These are phyloP conservation scores for Candida nonsorbophila DNA, from an alignment of 805 yeast species.

Conservation along the genomic window DNA sequence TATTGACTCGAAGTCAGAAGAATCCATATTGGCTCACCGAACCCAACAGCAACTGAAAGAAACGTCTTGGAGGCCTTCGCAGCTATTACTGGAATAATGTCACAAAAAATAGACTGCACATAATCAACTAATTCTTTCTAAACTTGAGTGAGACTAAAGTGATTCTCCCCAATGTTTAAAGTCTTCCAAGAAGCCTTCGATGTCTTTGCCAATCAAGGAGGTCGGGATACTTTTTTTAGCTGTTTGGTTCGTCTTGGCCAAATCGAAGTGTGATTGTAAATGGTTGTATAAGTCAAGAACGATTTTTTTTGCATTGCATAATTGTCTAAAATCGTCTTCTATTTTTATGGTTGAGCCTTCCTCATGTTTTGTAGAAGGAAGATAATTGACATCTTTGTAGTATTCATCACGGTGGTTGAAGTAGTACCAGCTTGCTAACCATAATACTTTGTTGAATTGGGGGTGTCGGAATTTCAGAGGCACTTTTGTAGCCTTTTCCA, in stretches of 20 bases:
- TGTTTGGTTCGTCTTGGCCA: slow-evolving; percentile 23
- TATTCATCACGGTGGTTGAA: slow-evolving; percentile 19
- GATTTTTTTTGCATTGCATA: slow-evolving; percentile 1
- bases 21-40: too few relatives aligned
- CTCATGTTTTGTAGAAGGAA: background rate
- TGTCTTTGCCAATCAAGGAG: slow-evolving; percentile 22
- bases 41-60: too few relatives aligned
- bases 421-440: slow-evolving; percentile 56
- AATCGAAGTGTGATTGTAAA: slow-evolving; percentile 23
- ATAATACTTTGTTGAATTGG: slow-evolving; percentile 60
- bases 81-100: too few relatives aligned
- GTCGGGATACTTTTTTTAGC: slow-evolving; percentile 32
- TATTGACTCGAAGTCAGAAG: too few relatives aligned
- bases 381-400: slow-evolving; percentile 9
- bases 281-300: slow-evolving; percentile 9
- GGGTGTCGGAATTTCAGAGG: slow-evolving; percentile 78
- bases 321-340: background rate
- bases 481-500: slow-evolving; percentile 68
- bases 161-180: slow-evolving; percentile 15
- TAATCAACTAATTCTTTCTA: too few relatives aligned
- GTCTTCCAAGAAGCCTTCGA: slow-evolving; percentile 12
- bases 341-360: background rate
- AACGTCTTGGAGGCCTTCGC: too few relatives aligned
- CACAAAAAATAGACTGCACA: too few relatives aligned
- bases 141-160: too few relatives aligned